Conservation (phyloP, 805 yeast genomes). For the Yarrowia alimentaria region DNA sequence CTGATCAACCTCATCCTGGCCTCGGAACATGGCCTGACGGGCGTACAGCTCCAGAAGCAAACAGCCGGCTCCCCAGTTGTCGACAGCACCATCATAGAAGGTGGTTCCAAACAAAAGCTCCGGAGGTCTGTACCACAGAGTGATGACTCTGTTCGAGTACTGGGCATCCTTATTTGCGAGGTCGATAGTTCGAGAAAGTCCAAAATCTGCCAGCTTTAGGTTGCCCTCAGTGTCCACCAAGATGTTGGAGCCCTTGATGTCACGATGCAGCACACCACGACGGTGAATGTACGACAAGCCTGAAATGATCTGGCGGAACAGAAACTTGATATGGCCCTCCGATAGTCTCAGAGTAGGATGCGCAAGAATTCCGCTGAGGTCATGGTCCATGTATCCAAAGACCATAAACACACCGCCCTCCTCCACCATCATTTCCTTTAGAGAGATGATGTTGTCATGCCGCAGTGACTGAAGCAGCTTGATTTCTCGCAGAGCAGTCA, state of each 20-base stretch:
- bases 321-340: constrained; percentile 71
- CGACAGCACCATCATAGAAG: constrained; percentile 84
- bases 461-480: constrained; percentile 77
- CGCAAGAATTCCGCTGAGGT: constrained; percentile 79
- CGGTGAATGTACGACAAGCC: constrained; percentile 82
- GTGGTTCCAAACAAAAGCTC: constrained; percentile 89
- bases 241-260: constrained; percentile 91
- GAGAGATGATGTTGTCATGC: constrained; percentile 77
- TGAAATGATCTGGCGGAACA: constrained; percentile 68
- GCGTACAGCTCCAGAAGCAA: constrained; percentile 77
- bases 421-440: constrained; percentile 88
- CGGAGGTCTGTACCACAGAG: constrained; percentile 97
- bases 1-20: constrained; percentile 84
- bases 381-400: constrained; percentile 91
- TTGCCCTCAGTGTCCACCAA: constrained; percentile 70
- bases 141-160: constrained; percentile 92
- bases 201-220: constrained; percentile 92
- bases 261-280: constrained; percentile 68
- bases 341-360: constrained; percentile 66
- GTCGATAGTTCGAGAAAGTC: constrained; percentile 62
- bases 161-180: constrained; percentile 52
- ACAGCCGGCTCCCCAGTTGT: constrained; percentile 97
- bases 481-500: constrained; percentile 91
- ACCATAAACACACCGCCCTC: constrained; percentile 74
- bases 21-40: constrained; percentile 76